phyloP scores from a whole-genome alignment of 805 yeast species.

The Scheffersomyces lignosus region DNA sequence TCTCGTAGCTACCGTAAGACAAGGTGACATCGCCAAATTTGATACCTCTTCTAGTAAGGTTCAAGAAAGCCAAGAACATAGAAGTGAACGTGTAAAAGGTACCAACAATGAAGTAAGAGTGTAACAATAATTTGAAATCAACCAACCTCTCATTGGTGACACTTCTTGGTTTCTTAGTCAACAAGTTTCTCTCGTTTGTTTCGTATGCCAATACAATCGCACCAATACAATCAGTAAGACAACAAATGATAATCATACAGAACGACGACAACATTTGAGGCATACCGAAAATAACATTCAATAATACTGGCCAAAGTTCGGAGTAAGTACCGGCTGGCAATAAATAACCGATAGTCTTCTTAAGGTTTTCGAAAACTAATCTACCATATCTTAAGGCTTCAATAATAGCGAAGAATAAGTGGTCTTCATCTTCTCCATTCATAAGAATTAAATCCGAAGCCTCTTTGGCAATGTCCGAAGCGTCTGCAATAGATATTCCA shows the following conservation, averaged over 20 bases:
- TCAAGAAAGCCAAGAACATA: constrained; percentile 38
- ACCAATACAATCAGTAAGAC: constrained; percentile 47
- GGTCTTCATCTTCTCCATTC: constrained; percentile 17
- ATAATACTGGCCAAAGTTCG: constrained; percentile 51
- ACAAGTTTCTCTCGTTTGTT: constrained; percentile 41
- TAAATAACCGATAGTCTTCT: constrained; percentile 46
- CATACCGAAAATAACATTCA: constrained; percentile 48
- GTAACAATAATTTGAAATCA: constrained; percentile 37
- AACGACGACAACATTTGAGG: constrained; percentile 52
- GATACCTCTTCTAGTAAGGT: constrained; percentile 35
- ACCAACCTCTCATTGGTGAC: constrained; percentile 42
- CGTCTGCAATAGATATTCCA: constrained; percentile 29
- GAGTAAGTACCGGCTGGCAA: constrained; percentile 55
- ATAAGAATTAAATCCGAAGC: constrained; percentile 32
- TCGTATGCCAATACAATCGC: constrained; percentile 48
- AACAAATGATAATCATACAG: constrained; percentile 51
- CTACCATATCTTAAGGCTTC: constrained; percentile 43
- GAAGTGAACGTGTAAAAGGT: constrained; percentile 41
- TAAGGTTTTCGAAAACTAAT: constrained; percentile 49
- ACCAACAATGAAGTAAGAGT: constrained; percentile 46
- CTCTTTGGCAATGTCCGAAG: constrained; percentile 39
- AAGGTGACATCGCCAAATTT: constrained; percentile 33
- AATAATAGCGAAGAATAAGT: constrained; percentile 24
- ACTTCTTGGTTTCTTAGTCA: constrained; percentile 43
- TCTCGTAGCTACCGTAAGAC: constrained; percentile 32